A percentile compares a stretch with the other conserved stretches of the same genome.
Evolutionary conservation across 805 yeast species (phyloP).

Genomic region (Lipomyces chichibuensis): DNA sequence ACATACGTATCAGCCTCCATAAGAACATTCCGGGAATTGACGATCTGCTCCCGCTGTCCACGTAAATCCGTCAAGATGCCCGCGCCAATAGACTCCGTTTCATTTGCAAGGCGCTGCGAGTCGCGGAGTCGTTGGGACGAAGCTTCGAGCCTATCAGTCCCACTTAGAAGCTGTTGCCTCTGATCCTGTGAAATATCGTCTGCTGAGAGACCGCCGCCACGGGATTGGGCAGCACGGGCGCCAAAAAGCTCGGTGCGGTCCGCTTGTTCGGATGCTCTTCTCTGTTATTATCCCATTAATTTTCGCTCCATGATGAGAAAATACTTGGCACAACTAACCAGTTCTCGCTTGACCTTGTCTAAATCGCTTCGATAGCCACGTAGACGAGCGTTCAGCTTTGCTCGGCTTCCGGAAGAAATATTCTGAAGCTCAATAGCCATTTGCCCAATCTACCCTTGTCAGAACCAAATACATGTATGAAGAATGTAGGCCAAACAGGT

Average conservation of each 20-base stretch:
- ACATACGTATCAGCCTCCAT: conserved; percentile 91
- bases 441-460: conserved; percentile 60
- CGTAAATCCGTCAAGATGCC: conserved; percentile 84
- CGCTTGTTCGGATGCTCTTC: conserved; percentile 66
- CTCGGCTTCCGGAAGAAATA: conserved; percentile 73
- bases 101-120: conserved; percentile 86
- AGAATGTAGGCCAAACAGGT: not conserved
- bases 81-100: conserved; percentile 90
- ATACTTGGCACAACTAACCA: conserved; percentile 18
- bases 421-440: conserved; percentile 85
- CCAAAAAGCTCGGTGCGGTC: conserved; percentile 79
- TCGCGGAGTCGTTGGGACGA: conserved; percentile 82
- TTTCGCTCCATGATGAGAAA: not conserved
- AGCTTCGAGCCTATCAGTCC: conserved; percentile 78
- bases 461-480: not conserved
- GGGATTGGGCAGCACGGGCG: conserved; percentile 45
- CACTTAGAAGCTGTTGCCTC: conserved; percentile 75
- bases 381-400: conserved; percentile 71
- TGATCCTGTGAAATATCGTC: conserved; percentile 59
- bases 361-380: conserved; percentile 68
- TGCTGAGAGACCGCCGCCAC: conserved; percentile 34
- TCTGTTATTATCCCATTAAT: not conserved
- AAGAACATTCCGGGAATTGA: conserved; percentile 73
- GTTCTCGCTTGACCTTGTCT: conserved; percentile 57
- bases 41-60: conserved; percentile 90